Conservation (phyloP, 148 eudicot genomes). For the Dianthus caryophyllus region DNA sequence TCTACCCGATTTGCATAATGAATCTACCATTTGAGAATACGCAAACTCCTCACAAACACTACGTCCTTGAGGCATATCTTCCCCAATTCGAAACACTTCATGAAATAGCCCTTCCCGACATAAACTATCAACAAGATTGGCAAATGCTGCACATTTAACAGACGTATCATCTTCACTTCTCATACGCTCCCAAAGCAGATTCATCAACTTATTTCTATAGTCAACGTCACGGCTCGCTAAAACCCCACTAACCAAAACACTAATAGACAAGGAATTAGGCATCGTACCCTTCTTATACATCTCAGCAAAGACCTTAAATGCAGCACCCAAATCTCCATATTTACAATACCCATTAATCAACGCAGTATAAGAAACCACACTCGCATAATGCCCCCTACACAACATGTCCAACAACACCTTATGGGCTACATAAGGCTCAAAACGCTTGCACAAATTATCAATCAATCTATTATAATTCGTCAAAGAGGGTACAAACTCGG, state of each 20-base stretch:
- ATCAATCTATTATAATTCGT: constrained; percentile 69
- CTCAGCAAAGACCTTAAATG: constrained; percentile 60
- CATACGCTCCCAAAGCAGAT: constrained; percentile 57
- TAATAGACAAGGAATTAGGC: constrained; percentile 57
- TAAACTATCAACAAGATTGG: constrained; percentile 54
- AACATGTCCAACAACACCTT: constrained; percentile 56
- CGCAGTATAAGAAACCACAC: constrained; percentile 68
- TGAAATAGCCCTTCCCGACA: constrained; percentile 61
- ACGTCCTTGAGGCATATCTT: constrained; percentile 63
- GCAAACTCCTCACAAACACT: constrained; percentile 57
- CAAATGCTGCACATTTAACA: constrained; percentile 66
- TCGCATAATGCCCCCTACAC: constrained; percentile 54
- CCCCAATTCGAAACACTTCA: constrained; percentile 62
- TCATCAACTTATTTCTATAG: constrained; percentile 36
- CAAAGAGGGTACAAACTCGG: constrained; percentile 57
- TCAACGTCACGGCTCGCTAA: constrained; percentile 41
- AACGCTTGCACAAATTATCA: constrained; percentile 49
- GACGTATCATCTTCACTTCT: constrained; percentile 24
- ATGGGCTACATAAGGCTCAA: constrained; percentile 40
- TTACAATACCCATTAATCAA: constrained; percentile 60
- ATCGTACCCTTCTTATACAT: constrained; percentile 46
- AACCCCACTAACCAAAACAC: constrained; percentile 58
- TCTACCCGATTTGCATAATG: constrained; percentile 60
- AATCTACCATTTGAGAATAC: constrained; percentile 67
- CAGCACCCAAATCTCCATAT: constrained; percentile 49